Conservation (phyloP, 192 early-diverging fungal species). For the Coemansia sp. region DNA sequence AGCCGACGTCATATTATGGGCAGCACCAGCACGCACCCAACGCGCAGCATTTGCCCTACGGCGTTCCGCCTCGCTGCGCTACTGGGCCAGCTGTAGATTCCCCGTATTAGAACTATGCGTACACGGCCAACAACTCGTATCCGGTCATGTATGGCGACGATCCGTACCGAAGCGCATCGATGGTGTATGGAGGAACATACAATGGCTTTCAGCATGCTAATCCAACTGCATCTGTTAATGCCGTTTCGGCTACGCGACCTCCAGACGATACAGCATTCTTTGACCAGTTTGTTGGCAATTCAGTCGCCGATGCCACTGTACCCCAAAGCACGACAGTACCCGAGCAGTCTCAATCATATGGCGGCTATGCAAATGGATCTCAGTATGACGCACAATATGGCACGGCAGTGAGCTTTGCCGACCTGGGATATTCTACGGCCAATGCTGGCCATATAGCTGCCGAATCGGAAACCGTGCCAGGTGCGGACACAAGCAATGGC, state of each 20-base stretch:
- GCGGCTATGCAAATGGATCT: background rate
- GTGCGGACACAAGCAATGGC: background rate
- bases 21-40: background rate
- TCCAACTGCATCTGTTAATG: background rate
- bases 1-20: background rate
- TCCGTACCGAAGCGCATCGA: slow-evolving; percentile 44
- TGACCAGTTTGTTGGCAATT: slow-evolving; percentile 23
- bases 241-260: background rate
- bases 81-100: slow-evolving; percentile 43
- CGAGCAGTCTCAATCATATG: background rate
- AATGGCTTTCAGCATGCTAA: slow-evolving; percentile 20
- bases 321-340: background rate
- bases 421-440: background rate
- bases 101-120: slow-evolving; percentile 22
- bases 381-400: background rate
- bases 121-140: slow-evolving; percentile 4
- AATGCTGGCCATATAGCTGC: background rate
- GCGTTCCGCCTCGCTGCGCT: slow-evolving; percentile 44
- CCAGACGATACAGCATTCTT: slow-evolving; percentile 23
- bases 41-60: background rate
- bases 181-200: slow-evolving; percentile 31
- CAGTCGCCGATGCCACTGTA: background rate
- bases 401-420: background rate
- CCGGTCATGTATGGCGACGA: background rate
- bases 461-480: background rate